Base-by-base conservation (phyloP, 306 rosid species). In the Luffa aegyptiaca region DNA sequence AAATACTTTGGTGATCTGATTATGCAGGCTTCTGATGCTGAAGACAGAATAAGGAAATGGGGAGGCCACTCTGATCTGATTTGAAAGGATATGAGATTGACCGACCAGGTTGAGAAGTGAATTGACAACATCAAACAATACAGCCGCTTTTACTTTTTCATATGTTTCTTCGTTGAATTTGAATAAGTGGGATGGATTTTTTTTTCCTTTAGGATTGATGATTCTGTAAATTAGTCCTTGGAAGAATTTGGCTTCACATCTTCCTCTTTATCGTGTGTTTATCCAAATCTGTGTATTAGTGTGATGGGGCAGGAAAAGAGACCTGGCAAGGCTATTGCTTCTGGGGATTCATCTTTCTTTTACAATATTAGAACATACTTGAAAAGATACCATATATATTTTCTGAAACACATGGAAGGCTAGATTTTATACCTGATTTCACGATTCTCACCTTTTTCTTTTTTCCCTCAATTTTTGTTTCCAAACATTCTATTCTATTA, bases 11-110 rank as follows among this genome's bases (percentile, higher is more conserved):
- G 12, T 49, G 59, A 26, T 26, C 31, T 42, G 9, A 42, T 42
- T 61, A 76, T 76, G 82, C 86, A 86, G 89, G 89, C 87, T 6
- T 80, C 84, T 1, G 58, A 65, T 59, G 91, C 89, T 59, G 89
- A 82, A 82, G 85, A 86, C 76, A 84, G 91, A 59, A 84, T 86
- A 82, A 80, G 11, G 78, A 84, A 45, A 82, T 85, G 89, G 91
- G 91, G 91, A 72, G 86, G 89, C 3, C 18, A 20, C 8, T 44
- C 33, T 18, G 58, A 81, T 44, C 33, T 18, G 58, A 81, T 21
- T 13, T 55, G 6, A 59, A 37, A 31, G 48, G 44, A n/a, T 26
- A 26, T 26, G 31, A 26, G 31, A 71, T 3, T 1, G 39, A 62
- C 10, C 21, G 39, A 62, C 10, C 21, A 55, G 4, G 17, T 2